A percentile compares a stretch with the other conserved stretches of the same genome.
Evolutionary conservation across 1,139 yeast species (phyloP).

Genomic region (Scheffersomyces quercinus): DNA sequence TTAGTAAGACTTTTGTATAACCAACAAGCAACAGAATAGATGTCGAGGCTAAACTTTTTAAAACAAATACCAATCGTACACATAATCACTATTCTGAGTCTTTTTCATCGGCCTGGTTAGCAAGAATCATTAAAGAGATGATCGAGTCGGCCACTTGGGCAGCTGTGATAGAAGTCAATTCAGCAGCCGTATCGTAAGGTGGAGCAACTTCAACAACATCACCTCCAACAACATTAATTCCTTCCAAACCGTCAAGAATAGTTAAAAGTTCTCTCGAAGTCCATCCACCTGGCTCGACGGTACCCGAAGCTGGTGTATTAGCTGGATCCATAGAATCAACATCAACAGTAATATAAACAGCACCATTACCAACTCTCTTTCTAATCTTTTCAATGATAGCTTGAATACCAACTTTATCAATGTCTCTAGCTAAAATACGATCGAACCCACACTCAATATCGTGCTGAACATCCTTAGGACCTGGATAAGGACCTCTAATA

Average conservation of each 20-base stretch:
- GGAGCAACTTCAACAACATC: slow-evolving; percentile 17
- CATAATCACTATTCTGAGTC: neutral
- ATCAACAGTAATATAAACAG: slow-evolving; percentile 14
- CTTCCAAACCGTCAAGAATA: slow-evolving; percentile 14
- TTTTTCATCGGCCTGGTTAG: slow-evolving; percentile 5
- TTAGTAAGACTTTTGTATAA: no score
- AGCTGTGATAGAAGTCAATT: slow-evolving; percentile 13
- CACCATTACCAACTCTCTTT: slow-evolving; percentile 10
- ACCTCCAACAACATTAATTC: slow-evolving; percentile 14
- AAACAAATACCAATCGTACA: no score
- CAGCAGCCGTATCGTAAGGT: slow-evolving; percentile 12
- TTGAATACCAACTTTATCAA: slow-evolving; percentile 13
- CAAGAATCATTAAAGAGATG: slow-evolving; percentile 11
- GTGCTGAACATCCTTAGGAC: slow-evolving; percentile 14
- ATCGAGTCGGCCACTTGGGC: slow-evolving; percentile 12
- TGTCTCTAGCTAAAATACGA: slow-evolving; percentile 14
- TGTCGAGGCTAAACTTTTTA: no score
- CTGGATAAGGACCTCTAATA: slow-evolving; percentile 35
- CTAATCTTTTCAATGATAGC: slow-evolving; percentile 14
- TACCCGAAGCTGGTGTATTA: slow-evolving; percentile 14
- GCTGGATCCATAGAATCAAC: slow-evolving; percentile 16
- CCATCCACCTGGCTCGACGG: slow-evolving; percentile 17
- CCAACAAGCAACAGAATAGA: no score
- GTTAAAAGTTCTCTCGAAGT: slow-evolving; percentile 14
- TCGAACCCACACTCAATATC: slow-evolving; percentile 15